Evolutionary conservation across 2,329 filamentous ascomycete genomes (phyloP), one percentile per base, ranked within the genome.

Genomic region (Furcasterigmium furcatum): DNA sequence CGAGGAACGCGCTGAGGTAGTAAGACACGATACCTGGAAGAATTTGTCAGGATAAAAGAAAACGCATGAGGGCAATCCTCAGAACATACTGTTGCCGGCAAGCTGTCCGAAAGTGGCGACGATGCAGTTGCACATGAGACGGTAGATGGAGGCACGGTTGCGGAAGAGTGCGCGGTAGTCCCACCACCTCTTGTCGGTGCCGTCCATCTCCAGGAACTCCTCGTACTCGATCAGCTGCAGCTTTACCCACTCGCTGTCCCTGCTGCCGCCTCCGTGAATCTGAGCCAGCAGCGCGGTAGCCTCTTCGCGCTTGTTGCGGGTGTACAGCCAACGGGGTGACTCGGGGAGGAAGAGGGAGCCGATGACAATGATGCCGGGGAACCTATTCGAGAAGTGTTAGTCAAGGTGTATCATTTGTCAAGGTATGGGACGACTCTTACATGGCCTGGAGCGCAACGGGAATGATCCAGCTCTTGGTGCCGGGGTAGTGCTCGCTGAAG

Each of bases 21-120:
- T 80, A 80, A 6, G 71, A 74, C 9, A 73, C 57, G 5, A 65
- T 56, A n/a, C n/a, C n/a, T n/a, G n/a, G n/a, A n/a, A n/a, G n/a
- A n/a, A n/a, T n/a, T n/a, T n/a, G n/a, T n/a, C n/a, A n/a, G n/a
- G n/a, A n/a, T n/a, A n/a, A n/a, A n/a, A n/a, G n/a, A n/a, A n/a
- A n/a, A n/a, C n/a, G n/a, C n/a, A n/a, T n/a, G n/a, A n/a, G n/a
- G n/a, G n/a, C n/a, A n/a, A n/a, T n/a, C n/a, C n/a, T n/a, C n/a
- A n/a, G n/a, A n/a, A n/a, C n/a, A n/a, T n/a, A 48, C 56, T 55
- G 49, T 69, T 67, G 0, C 66, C 71, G 3, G 69, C 66, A 68
- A 68, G 76, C 53, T 78, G 72, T 2, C 70, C 67, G 35, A 77
- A 73, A 35, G 70, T 62, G 3, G 67, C 63, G 29, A 74, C 63